phyloP scores from a whole-genome alignment of 2,329 filamentous ascomycete species.

The Septoria linicola region DNA sequence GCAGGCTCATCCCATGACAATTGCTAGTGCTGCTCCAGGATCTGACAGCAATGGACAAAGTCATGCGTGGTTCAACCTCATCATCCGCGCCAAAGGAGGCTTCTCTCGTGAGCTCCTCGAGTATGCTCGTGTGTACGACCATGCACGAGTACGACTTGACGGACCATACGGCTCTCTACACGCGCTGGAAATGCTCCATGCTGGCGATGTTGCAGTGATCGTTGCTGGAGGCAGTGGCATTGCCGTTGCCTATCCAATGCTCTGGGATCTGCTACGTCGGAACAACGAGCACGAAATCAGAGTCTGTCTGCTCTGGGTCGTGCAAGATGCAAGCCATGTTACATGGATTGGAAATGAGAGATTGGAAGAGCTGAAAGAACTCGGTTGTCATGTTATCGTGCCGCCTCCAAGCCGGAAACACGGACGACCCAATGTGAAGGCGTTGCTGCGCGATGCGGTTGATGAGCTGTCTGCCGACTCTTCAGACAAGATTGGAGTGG shows the following conservation, averaged over 20 bases:
- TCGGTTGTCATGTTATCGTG: conserved; percentile 54
- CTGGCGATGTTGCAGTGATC: conserved; percentile 53
- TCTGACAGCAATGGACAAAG: conserved; percentile 24
- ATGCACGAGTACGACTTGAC: conserved; percentile 56
- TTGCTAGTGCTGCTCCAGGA: conserved; percentile 58
- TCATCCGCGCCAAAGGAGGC: conserved; percentile 60
- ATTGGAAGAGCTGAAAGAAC: conserved; percentile 50
- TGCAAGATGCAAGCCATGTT: conserved; percentile 54
- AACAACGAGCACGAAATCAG: conserved; percentile 5
- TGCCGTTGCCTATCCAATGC: conserved; percentile 62
- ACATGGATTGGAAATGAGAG: conserved; percentile 55
- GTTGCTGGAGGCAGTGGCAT: conserved; percentile 66
- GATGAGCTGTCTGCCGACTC: conserved; percentile 31
- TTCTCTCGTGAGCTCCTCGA: conserved; percentile 59
- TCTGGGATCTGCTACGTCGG: conserved; percentile 46
- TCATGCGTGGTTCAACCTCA: conserved; percentile 56
- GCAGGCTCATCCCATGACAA: conserved; percentile 67
- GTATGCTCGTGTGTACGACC: conserved; percentile 49
- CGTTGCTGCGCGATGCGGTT: conserved; percentile 45
- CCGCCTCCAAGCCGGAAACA: conserved; percentile 56
- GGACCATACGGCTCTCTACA: conserved; percentile 63
- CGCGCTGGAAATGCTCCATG: conserved; percentile 54
- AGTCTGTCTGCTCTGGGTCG: conserved; percentile 57
- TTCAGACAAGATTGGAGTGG: conserved; percentile 47
- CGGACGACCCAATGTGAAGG: conserved; percentile 54